phyloP scores from a whole-genome alignment of 2,329 filamentous ascomycete species.

The Apiospora marii region DNA sequence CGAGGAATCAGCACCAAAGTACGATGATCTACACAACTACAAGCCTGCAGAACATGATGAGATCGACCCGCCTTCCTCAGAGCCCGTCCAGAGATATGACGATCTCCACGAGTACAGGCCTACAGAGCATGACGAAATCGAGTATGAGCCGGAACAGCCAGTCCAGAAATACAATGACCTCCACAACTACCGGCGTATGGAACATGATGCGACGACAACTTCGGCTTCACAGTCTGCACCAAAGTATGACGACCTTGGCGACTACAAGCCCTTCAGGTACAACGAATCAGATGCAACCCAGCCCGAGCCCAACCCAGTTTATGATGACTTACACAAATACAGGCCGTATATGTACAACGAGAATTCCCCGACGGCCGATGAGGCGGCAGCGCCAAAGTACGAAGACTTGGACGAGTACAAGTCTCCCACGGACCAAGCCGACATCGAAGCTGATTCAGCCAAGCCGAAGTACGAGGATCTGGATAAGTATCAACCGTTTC shows the following conservation, averaged over 20 bases:
- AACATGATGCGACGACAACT: constrained; percentile 14
- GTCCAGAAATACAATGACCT: constrained; percentile 28
- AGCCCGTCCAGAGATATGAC: neutral
- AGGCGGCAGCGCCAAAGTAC: constrained; percentile 43
- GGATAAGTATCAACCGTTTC: constrained; percentile 46
- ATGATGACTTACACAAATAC: constrained; percentile 49
- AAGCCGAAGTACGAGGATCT: constrained; percentile 52
- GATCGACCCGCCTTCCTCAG: neutral
- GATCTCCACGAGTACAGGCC: constrained; percentile 27
- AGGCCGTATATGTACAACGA: constrained; percentile 48
- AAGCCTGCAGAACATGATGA: constrained; percentile 19
- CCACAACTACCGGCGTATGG: constrained; percentile 1
- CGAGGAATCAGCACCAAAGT: constrained; percentile 33
- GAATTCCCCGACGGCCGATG: constrained; percentile 33
- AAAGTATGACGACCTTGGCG: constrained; percentile 48
- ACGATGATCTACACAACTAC: constrained; percentile 25
- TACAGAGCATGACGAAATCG: constrained; percentile 23
- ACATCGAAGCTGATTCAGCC: constrained; percentile 34
- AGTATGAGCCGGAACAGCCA: constrained; percentile 30
- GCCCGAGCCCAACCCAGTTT: constrained; percentile 35
- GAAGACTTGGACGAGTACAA: constrained; percentile 49
- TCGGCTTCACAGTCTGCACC: neutral
- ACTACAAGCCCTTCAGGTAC: constrained; percentile 42
- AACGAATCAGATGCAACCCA: constrained; percentile 35
- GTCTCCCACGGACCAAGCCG: constrained; percentile 41